Evolutionary conservation across 164 flowering plant species (phyloP).

Genomic region (Malania oleifera): DNA sequence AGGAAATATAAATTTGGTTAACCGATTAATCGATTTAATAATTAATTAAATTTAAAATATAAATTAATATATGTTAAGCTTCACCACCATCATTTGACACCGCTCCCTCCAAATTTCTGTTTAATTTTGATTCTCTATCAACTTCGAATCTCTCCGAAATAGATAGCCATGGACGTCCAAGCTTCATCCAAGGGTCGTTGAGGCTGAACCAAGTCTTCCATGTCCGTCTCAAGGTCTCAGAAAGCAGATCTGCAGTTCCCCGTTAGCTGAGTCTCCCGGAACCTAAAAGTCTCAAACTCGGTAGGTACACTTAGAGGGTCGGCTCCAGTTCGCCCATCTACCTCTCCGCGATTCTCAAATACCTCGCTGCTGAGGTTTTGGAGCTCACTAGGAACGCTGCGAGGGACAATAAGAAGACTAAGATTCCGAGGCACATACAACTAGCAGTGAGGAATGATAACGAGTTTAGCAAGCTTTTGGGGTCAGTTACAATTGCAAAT

Average conservation of each 20-base stretch:
- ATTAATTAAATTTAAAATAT: too few relatives aligned
- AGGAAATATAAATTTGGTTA: too few relatives aligned
- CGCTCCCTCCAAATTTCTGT: too few relatives aligned
- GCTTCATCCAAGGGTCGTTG: constrained; percentile 42
- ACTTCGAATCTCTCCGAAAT: too few relatives aligned
- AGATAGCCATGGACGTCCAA: constrained; percentile 25
- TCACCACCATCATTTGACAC: too few relatives aligned
- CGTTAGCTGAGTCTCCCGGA: constrained; percentile 64
- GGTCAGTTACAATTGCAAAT: constrained; percentile 55
- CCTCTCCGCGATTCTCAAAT: constrained; percentile 60
- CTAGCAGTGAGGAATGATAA: constrained; percentile 72
- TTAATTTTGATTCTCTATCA: too few relatives aligned
- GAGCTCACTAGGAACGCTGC: constrained; percentile 73
- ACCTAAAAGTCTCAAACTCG: constrained; percentile 56
- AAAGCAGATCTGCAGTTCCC: constrained; percentile 73
- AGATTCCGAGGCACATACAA: constrained; percentile 72
- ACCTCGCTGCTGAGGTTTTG: constrained; percentile 63
- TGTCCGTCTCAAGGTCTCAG: constrained; percentile 44
- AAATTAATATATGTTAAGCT: too few relatives aligned
- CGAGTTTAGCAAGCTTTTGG: constrained; percentile 60
- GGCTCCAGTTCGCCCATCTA: constrained; percentile 66
- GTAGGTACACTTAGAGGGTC: constrained; percentile 59
- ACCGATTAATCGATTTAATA: too few relatives aligned
- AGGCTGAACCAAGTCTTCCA: constrained; percentile 49
- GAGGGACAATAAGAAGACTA: constrained; percentile 64